These are phyloP conservation scores for Suillus discolor DNA, from an alignment of 768 basidiomycete species.

Conservation along the genomic window DNA sequence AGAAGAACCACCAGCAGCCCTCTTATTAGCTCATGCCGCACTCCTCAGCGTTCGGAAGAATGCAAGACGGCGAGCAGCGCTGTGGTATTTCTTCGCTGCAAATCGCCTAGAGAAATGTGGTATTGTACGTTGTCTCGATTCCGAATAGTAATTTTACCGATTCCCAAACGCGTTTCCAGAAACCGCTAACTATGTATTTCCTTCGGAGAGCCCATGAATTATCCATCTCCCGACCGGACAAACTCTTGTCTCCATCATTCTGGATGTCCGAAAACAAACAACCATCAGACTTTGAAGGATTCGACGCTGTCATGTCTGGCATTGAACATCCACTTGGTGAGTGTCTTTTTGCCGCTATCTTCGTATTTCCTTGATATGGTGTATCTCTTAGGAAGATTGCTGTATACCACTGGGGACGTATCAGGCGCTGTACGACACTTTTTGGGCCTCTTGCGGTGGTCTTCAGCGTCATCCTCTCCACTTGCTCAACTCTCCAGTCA, in stretches of 20 bases:
- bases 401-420: slow-evolving; percentile 90
- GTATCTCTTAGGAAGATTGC: slow-evolving; percentile 62
- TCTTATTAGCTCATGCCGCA: slow-evolving; percentile 83
- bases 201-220: slow-evolving; percentile 70
- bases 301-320: slow-evolving; percentile 67
- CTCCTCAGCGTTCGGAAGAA: slow-evolving; percentile 61
- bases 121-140: slow-evolving; percentile 55
- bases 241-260: slow-evolving; percentile 76
- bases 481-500: slow-evolving; percentile 19
- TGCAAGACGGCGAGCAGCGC: slow-evolving; percentile 62
- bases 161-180: slow-evolving; percentile 44
- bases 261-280: slow-evolving; percentile 70
- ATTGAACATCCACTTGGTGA: slow-evolving; percentile 81
- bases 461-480: slow-evolving; percentile 25
- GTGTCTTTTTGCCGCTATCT: slow-evolving; percentile 11
- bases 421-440: slow-evolving; percentile 78
- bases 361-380: slow-evolving; percentile 13
- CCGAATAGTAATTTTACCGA: slow-evolving; percentile 10
- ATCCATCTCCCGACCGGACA: slow-evolving; percentile 51
- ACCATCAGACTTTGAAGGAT: slow-evolving; percentile 42
- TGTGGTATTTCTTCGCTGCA: slow-evolving; percentile 81
- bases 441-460: slow-evolving; percentile 64
- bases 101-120: slow-evolving; percentile 82
- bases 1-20: slow-evolving; percentile 79
- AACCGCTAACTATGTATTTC: slow-evolving; percentile 84